Evolutionary conservation across 2,329 filamentous ascomycete genomes (phyloP).

Genomic region (Aureobasidium vineae): DNA sequence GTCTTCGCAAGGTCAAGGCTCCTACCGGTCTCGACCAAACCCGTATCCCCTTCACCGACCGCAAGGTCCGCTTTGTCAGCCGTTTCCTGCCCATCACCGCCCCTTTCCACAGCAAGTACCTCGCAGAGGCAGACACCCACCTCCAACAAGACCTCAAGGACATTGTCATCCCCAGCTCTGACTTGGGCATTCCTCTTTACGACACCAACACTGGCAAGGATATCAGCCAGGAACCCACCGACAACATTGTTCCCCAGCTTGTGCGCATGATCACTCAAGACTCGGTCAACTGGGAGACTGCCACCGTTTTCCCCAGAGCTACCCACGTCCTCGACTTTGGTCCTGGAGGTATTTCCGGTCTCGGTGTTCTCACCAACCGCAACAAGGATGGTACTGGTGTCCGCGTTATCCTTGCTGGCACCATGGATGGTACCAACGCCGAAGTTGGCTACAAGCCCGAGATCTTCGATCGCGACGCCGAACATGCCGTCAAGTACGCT

Average conservation of each 20-base stretch:
- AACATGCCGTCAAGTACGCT: constrained; percentile 91
- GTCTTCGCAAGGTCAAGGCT: constrained; percentile 94
- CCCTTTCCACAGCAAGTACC: constrained; percentile 96
- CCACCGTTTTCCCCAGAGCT: constrained; percentile 83
- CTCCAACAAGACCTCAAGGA: constrained; percentile 87
- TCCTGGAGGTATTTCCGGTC: constrained; percentile 91
- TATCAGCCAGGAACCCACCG: constrained; percentile 63
- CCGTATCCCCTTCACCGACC: constrained; percentile 88
- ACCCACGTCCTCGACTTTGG: constrained; percentile 97
- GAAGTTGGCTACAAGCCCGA: constrained; percentile 98
- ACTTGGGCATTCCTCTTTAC: constrained; percentile 80
- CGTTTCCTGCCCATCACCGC: constrained; percentile 96
- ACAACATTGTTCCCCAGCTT: constrained; percentile 80
- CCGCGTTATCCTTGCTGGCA: constrained; percentile 88
- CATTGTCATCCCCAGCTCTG: constrained; percentile 69
- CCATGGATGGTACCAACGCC: constrained; percentile 83
- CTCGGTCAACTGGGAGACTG: constrained; percentile 92
- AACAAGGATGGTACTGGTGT: constrained; percentile 99
- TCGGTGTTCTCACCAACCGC: constrained; percentile 93
- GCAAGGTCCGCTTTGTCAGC: constrained; percentile 95
- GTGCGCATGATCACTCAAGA: constrained; percentile 93
- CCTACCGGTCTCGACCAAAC: constrained; percentile 97
- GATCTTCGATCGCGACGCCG: constrained; percentile 92
- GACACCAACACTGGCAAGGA: constrained; percentile 89
- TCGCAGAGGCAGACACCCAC: constrained; percentile 74